phyloP scores from a whole-genome alignment of 2,329 filamentous ascomycete genomes.

The Hypoxylon sp. region DNA sequence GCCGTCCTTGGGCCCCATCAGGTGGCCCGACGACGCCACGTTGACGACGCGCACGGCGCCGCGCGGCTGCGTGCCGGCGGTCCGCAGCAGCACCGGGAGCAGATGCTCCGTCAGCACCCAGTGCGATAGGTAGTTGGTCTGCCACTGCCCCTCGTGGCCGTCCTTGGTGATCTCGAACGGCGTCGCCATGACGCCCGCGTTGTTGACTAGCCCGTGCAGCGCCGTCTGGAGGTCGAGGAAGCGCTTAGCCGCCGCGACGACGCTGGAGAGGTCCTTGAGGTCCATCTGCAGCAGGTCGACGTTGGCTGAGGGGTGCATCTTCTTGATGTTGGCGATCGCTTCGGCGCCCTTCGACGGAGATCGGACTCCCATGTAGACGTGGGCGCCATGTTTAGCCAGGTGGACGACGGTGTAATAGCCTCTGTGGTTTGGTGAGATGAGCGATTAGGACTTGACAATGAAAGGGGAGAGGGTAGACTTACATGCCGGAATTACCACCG shows the following conservation, averaged over 20 bases:
- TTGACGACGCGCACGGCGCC: slow-evolving; percentile 44
- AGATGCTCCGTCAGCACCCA: slow-evolving; percentile 52
- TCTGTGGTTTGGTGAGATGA: slow-evolving; percentile 32
- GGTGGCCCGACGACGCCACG: slow-evolving; percentile 43
- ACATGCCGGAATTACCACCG: slow-evolving; percentile 56
- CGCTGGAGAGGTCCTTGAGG: slow-evolving; percentile 46
- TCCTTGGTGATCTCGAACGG: slow-evolving; percentile 47
- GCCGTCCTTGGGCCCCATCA: slow-evolving; percentile 38
- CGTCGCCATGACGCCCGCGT: slow-evolving; percentile 45
- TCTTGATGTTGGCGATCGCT: slow-evolving; percentile 47
- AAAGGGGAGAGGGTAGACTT: slow-evolving; percentile 33
- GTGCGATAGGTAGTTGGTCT: slow-evolving; percentile 55
- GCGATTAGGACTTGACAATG: slow-evolving; percentile 8
- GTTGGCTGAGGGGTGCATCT: slow-evolving; percentile 43
- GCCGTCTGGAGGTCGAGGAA: slow-evolving; percentile 42
- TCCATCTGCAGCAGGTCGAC: slow-evolving; percentile 49
- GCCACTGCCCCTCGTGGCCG: slow-evolving; percentile 50
- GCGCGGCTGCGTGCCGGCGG: slow-evolving; percentile 37
- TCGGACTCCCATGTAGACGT: slow-evolving; percentile 52
- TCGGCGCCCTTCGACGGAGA: slow-evolving; percentile 45
- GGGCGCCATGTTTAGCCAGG: slow-evolving; percentile 49
- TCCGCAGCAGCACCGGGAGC: slow-evolving; percentile 48
- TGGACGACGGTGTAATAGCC: slow-evolving; percentile 49
- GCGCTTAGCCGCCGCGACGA: slow-evolving; percentile 47
- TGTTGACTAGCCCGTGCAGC: slow-evolving; percentile 48